Evolutionary conservation across 306 rosid species (phyloP).

Genomic region (Morella rubra): DNA sequence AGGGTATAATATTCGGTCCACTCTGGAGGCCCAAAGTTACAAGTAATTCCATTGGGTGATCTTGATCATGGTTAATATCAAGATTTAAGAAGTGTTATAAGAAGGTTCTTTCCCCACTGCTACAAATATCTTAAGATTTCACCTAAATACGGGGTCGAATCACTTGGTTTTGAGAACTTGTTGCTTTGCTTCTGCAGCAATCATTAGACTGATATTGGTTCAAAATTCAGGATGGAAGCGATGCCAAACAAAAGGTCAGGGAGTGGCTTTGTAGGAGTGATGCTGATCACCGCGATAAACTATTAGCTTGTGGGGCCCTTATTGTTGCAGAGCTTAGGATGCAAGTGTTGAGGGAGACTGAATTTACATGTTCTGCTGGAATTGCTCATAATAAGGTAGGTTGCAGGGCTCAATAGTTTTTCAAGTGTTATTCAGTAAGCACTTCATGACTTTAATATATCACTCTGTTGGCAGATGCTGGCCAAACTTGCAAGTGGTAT

Average conservation of each 20-base stretch:
- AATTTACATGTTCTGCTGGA: constrained; percentile 97
- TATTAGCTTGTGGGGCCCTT: constrained; percentile 87
- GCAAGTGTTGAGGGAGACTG: constrained; percentile 84
- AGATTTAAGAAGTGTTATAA: not conserved
- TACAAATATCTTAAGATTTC: not conserved
- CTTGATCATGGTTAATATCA: not conserved
- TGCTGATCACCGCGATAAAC: constrained; percentile 73
- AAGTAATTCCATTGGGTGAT: not conserved
- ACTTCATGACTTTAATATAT: constrained; percentile 6
- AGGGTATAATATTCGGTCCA: not conserved
- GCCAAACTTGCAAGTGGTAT: constrained; percentile 92
- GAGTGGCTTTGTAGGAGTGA: constrained; percentile 65
- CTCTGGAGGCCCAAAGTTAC: not conserved
- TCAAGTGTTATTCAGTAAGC: not conserved
- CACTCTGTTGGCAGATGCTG: constrained; percentile 64
- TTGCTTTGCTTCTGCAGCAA: not conserved
- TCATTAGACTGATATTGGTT: constrained; percentile 32
- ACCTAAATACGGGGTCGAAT: not conserved
- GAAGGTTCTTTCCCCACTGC: not conserved
- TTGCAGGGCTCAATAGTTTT: constrained; percentile 6
- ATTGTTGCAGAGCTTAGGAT: constrained; percentile 87
- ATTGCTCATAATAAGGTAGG: constrained; percentile 93
- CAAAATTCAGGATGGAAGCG: constrained; percentile 56
- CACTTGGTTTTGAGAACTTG: not conserved
- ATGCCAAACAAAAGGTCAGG: constrained; percentile 59